These are phyloP conservation scores for Cruciata laevipes DNA, from an alignment of 257 asterid species.

Conservation along the genomic window DNA sequence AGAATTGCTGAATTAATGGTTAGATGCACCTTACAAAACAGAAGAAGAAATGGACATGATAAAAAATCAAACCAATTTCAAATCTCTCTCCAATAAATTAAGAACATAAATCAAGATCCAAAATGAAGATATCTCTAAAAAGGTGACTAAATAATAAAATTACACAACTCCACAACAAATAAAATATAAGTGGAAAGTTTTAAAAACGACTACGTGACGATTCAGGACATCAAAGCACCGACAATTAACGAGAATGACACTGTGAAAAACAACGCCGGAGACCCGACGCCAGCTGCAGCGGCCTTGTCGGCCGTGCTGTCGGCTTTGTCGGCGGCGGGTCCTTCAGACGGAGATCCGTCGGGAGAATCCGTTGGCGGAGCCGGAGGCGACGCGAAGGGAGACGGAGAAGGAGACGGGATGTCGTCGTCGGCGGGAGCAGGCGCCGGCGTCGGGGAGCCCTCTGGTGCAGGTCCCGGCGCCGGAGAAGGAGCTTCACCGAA, in stretches of 20 bases:
- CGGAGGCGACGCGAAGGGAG: constrained; percentile 62
- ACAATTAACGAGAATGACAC: constrained; percentile 51
- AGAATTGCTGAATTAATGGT: too few species aligned
- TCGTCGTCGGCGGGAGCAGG: constrained; percentile 51
- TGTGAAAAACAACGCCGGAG: constrained; percentile 37
- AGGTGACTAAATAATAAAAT: constrained; percentile 20
- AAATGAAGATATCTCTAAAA: constrained; percentile 22
- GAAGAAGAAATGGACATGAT: background rate
- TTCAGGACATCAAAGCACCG: constrained; percentile 43
- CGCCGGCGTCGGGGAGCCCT: constrained; percentile 57
- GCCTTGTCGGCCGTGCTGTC: constrained; percentile 50
- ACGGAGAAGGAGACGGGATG: constrained; percentile 48
- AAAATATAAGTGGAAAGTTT: constrained; percentile 7
- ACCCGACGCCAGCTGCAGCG: constrained; percentile 27
- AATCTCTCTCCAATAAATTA: constrained; percentile 18
- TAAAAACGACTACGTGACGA: constrained; percentile 29
- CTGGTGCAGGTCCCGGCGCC: constrained; percentile 83
- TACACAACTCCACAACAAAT: constrained; percentile 19
- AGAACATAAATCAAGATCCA: constrained; percentile 17
- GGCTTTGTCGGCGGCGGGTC: constrained; percentile 61
- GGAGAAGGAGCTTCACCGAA: constrained; percentile 81
- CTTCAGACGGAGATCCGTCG: constrained; percentile 51
- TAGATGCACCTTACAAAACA: too few species aligned
- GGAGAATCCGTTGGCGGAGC: constrained; percentile 70
- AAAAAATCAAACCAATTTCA: constrained; percentile 5